Conservation (phyloP, 2,329 filamentous ascomycete species). For the Ceratocystis lukuohia region DNA sequence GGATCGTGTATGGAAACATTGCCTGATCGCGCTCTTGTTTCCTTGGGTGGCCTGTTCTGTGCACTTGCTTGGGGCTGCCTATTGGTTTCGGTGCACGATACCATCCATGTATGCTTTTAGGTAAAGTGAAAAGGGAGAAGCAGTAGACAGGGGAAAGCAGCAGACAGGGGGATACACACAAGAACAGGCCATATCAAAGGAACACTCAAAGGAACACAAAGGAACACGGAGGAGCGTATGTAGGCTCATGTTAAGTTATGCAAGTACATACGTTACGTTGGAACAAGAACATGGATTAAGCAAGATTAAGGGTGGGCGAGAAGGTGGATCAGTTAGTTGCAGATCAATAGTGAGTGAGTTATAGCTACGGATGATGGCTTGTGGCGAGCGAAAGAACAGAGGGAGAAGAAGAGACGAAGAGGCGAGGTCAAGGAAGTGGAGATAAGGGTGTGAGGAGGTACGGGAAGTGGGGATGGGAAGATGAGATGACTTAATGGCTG, state of each 20-base stretch:
- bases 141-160: no score
- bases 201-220: background rate
- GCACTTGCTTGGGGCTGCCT: no score
- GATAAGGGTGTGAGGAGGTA: no score
- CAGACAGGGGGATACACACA: background rate
- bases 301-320: constrained; percentile 2
- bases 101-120: background rate
- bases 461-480: no score
- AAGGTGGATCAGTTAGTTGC: background rate
- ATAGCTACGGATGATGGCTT: background rate
- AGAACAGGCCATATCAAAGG: no score
- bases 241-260: background rate
- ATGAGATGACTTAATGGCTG: no score
- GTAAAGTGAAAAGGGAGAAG: background rate
- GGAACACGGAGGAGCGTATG: background rate
- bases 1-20: no score
- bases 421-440: background rate
- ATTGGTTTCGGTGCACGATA: background rate
- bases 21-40: no score
- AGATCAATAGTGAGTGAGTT: constrained; percentile 3
- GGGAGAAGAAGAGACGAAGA: background rate
- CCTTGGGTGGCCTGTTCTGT: no score
- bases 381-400: background rate
- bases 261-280: background rate
- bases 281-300: background rate